Percentiles rank a stretch among this genome's conserved stretches.
These are phyloP conservation scores for Aphanoascus verrucosus DNA, from an alignment of 2,329 filamentous ascomycete species.

Conservation along the genomic window DNA sequence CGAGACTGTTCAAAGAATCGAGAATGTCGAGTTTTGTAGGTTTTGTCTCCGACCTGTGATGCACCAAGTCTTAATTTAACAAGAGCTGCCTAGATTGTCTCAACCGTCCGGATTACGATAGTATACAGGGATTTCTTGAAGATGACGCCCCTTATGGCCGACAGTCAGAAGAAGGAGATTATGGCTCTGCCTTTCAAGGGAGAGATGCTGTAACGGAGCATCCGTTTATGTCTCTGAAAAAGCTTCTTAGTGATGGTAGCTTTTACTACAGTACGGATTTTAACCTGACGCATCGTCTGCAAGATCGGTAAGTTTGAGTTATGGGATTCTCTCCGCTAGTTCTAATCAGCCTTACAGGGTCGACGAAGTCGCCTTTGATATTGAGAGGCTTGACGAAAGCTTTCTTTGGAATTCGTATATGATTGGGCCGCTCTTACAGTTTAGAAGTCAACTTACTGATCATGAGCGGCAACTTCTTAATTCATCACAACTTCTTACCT, in stretches of 20 bases:
- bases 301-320: slow-evolving; percentile 55
- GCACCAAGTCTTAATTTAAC: not conserved
- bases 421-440: slow-evolving; percentile 84
- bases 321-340: slow-evolving; percentile 11
- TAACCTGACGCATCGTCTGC: slow-evolving; percentile 83
- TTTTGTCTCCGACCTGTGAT: slow-evolving; percentile 11
- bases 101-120: slow-evolving; percentile 75
- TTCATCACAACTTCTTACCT: slow-evolving; percentile 75
- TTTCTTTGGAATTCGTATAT: slow-evolving; percentile 99
- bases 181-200: slow-evolving; percentile 45
- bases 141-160: slow-evolving; percentile 40
- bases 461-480: slow-evolving; percentile 73
- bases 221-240: slow-evolving; percentile 81
- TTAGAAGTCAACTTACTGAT: slow-evolving; percentile 67
- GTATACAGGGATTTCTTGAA: slow-evolving; percentile 49
- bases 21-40: slow-evolving; percentile 68
- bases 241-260: slow-evolving; percentile 80
- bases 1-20: slow-evolving; percentile 80
- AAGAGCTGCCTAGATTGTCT: slow-evolving; percentile 55
- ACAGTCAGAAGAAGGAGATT: slow-evolving; percentile 44
- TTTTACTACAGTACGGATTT: slow-evolving; percentile 99
- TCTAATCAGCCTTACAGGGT: slow-evolving; percentile 41
- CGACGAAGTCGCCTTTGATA: slow-evolving; percentile 70
- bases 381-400: slow-evolving; percentile 82
- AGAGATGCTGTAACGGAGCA: slow-evolving; percentile 67